Percentiles rank a stretch among this genome's conserved stretches.
phyloP scores from a whole-genome alignment of 2,329 filamentous ascomycete species.

The Tolypocladium capitatum region DNA sequence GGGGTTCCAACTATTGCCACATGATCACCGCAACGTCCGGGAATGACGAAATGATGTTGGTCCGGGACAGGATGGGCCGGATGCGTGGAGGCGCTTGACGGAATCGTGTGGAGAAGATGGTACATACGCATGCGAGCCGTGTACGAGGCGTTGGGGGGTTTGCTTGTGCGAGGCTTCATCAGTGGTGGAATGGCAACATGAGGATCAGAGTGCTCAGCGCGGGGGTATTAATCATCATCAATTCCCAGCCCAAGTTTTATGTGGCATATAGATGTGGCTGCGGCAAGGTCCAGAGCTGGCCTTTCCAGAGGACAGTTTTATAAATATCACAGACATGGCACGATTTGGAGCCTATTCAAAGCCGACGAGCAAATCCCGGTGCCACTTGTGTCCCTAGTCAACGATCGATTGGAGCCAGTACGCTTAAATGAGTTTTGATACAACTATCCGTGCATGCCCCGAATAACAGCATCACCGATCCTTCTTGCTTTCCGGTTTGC shows the following conservation, averaged over 20 bases:
- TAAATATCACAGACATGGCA: slow-evolving; percentile 5
- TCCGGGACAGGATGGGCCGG: background rate
- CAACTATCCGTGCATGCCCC: background rate
- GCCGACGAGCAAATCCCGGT: background rate
- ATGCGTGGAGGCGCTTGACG: background rate
- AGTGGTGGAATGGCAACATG: background rate
- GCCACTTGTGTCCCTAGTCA: background rate
- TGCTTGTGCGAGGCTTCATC: slow-evolving; percentile 3
- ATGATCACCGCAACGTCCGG: background rate
- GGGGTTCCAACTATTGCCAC: background rate
- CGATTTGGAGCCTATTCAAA: background rate
- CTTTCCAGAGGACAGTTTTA: slow-evolving; percentile 4
- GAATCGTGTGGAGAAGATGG: slow-evolving; percentile 4
- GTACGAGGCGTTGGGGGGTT: slow-evolving; percentile 13
- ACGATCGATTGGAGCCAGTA: background rate
- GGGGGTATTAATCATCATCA: slow-evolving; percentile 9
- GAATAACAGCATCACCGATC: slow-evolving; percentile 19
- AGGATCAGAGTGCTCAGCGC: background rate
- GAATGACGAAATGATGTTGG: background rate
- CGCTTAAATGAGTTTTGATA: background rate
- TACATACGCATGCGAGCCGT: slow-evolving; percentile 14
- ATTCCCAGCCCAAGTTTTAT: slow-evolving; percentile 8
- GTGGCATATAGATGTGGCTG: slow-evolving; percentile 8
- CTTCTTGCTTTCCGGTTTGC: slow-evolving; percentile 35
- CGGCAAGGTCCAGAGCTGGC: slow-evolving; percentile 1